phyloP scores from a whole-genome alignment of 2,329 filamentous ascomycete genomes.

The Trichophyton schoenleinii region DNA sequence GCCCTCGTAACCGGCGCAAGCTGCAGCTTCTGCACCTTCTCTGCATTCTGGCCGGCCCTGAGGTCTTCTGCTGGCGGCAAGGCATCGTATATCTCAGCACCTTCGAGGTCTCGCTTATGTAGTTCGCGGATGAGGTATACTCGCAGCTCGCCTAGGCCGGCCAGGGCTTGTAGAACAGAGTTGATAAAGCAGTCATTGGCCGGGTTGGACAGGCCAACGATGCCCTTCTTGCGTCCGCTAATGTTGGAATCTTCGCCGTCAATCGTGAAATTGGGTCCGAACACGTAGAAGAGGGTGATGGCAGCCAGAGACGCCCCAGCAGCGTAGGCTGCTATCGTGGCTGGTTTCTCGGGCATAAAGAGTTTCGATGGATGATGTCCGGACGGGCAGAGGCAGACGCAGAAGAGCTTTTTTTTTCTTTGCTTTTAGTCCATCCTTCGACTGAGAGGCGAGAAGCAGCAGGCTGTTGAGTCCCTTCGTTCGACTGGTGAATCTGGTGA shows the following conservation, averaged over 20 bases:
- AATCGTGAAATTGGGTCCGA: conserved; percentile 91
- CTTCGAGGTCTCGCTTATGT: conserved; percentile 70
- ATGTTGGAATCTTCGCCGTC: conserved; percentile 58
- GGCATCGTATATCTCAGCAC: conserved; percentile 58
- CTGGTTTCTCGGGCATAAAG: conserved; percentile 62
- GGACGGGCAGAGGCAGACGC: background rate
- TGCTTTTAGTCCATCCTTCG: background rate
- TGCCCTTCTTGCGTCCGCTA: conserved; percentile 63
- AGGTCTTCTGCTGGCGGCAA: conserved; percentile 37
- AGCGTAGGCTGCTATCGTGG: conserved; percentile 81
- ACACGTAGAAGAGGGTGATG: conserved; percentile 90
- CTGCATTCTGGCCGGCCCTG: conserved; percentile 29
- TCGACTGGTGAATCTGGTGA: background rate
- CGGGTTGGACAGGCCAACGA: conserved; percentile 77
- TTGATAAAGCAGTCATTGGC: conserved; percentile 98
- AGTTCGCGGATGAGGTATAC: conserved; percentile 86
- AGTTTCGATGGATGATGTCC: background rate
- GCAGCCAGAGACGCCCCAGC: conserved; percentile 91
- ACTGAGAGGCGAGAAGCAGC: background rate
- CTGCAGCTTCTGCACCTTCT: conserved; percentile 52
- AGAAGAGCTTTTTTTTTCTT: background rate
- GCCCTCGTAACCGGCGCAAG: conserved; percentile 72
- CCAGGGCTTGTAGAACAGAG: conserved; percentile 83
- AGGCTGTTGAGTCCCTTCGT: background rate
- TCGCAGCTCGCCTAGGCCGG: conserved; percentile 76